Evolutionary conservation across 2,329 filamentous ascomycete species (phyloP), one percentile per base, ranked within the genome.

Genomic region (Ophiostoma pallidulum): DNA sequence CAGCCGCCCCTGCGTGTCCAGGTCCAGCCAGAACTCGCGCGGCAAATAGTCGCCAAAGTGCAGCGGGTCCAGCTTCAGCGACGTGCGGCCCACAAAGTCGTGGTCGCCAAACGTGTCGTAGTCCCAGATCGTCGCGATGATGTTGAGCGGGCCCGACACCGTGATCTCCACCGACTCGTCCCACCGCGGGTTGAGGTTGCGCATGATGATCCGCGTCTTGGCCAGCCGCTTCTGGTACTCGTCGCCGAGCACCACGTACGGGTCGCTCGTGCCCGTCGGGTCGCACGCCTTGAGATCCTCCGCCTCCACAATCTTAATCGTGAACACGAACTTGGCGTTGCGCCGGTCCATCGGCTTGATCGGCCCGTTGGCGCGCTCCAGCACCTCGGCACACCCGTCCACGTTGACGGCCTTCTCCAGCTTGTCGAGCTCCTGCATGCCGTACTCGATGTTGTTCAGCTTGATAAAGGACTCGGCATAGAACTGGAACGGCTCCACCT

Each of bases 231-330:
- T 97, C 64, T 97, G 91, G 61, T 95, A 97, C 64, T 98, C 92
- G 59, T 98, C 92, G 40, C 91, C 87, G 53, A 98, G 79, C 14
- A 98, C 91, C 26, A 98, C 89, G 60, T 98, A 98, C 0, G 92
- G 92, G 66, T 98, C 92, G 62, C 91, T 97, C 54, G 84, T 80
- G 31, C 92, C 92, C 58, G 86, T 94, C 57, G 94, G 82, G 64
- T 98, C 92, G 62, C 92, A 97, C n/a, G 92, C 88, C 66, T 97
- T 97, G 57, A 98, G 73, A 59, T 98, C 92, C 66, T 98, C 92
- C 8, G 87, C 92, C 66, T 98, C 92, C 22, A 98, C 90, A 50
- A 98, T 90, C 68, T 98, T 98, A 67, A 98, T 90, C 1, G 92
- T 97, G 66, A 98, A 98, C 47, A 96, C 90, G 62, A 94, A 97